Base-by-base conservation (phyloP, 2,329 filamentous ascomycete species). In the Cryphonectria naterciae region DNA sequence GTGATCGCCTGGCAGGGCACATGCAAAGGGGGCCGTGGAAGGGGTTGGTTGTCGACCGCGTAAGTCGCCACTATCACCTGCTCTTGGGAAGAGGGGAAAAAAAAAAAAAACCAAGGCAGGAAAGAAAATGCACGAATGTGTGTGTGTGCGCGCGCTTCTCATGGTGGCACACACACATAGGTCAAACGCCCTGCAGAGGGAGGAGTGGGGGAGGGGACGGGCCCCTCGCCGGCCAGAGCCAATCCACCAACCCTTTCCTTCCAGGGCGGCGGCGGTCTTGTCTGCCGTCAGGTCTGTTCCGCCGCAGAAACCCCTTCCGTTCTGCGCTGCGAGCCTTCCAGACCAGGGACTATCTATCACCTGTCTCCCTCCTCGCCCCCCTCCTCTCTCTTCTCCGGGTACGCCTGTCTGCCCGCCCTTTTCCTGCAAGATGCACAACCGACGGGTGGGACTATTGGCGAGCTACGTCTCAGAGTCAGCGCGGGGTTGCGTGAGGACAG, bases 271-370 rank as follows among this genome's bases (percentile, higher is more conserved):
- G 43, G 17, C 22, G 3, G 43, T 49, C 46, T n/a, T 49, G 46
- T n/a, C 25, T 58, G 54, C 28, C 15, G 7, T 15, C 11, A 32
- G 28, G 28, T 56, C 8, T 4, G 11, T 11, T 11, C 37, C 37
- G 10, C 52, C 4, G n/a, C n/a, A 54, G 22, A 22, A 49, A 46
- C 4, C 17, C 49, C 11, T 15, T 28, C 49, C n/a, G 56, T 28
- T 32, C 8, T 37, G 58, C 35, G 25, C 11, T 39, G 32, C 58
- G 58, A 39, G 35, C 58, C 39, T n/a, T 61, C 58, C 35, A 61
- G 35, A n/a, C 58, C 58, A 35, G n/a, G 39, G 28, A 61, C 58
- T 61, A 58, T 32, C 58, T 61, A 58, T 32, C 54, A 28, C 28
- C 54, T 49, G 46, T 49, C 19, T 22, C 1, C 19, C 19, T 22